Evolutionary conservation across 805 yeast species (phyloP).

Genomic region (Ogataea paraovalis): DNA sequence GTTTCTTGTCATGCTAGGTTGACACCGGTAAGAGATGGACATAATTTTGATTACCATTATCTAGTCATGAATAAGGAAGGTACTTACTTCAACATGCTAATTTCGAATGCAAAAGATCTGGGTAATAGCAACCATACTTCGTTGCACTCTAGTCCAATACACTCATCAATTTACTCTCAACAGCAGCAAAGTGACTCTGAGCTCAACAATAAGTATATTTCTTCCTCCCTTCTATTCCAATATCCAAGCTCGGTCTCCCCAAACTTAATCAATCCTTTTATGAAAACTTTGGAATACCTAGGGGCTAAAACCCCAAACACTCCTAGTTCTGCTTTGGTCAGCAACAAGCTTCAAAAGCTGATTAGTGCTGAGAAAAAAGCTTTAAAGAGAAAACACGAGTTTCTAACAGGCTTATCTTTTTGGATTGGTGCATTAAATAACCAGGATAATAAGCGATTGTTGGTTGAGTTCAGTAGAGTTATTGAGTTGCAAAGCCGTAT

Average conservation of each 20-base stretch:
- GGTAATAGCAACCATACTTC: conserved; percentile 15
- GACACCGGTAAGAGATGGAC: no score
- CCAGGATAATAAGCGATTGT: conserved; percentile 35
- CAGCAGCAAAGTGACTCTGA: conserved; percentile 4
- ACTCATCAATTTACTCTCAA: conserved; percentile 16
- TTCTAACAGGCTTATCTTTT: conserved; percentile 36
- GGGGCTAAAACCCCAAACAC: conserved; percentile 26
- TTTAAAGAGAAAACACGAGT: conserved; percentile 33
- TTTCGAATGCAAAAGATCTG: conserved; percentile 8
- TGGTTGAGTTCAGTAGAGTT: conserved; percentile 39
- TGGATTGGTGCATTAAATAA: conserved; percentile 42
- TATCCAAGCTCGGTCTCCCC: conserved; percentile 19
- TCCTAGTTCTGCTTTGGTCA: conserved; percentile 29
- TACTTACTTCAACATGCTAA: conserved; percentile 14
- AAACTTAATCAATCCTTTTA: conserved; percentile 19
- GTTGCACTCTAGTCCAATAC: conserved; percentile 20
- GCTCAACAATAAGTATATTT: background rate
- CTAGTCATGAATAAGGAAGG: background rate
- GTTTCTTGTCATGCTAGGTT: no score
- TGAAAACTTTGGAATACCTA: conserved; percentile 22
- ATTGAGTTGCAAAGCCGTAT: conserved; percentile 35
- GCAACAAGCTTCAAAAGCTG: conserved; percentile 33
- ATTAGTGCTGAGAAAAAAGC: conserved; percentile 38
- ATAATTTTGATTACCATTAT: background rate
- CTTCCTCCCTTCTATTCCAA: conserved; percentile 17